phyloP scores from a whole-genome alignment of 495 filamentous ascomycete species.

The Trichoderma orchidacearum region DNA sequence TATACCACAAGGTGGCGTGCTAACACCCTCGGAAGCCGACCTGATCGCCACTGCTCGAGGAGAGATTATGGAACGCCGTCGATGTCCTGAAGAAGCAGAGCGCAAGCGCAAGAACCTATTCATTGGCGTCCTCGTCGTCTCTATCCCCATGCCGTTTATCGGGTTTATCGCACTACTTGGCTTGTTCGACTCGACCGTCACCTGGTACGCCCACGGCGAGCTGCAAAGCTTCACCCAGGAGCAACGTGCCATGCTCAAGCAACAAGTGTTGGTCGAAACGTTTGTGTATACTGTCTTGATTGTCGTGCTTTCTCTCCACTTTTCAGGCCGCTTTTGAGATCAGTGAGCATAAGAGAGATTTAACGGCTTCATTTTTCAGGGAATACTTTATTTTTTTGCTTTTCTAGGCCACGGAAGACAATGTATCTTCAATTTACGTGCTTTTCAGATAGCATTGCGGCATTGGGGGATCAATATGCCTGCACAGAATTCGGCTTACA shows the following conservation, averaged over 20 bases:
- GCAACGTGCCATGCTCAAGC: neutral
- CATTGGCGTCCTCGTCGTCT: neutral
- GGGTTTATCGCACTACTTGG: neutral
- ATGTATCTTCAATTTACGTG: too few species aligned
- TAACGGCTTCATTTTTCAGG: neutral
- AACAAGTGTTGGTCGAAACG: neutral
- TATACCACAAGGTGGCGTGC: neutral
- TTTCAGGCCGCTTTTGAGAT: neutral
- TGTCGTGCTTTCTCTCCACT: neutral
- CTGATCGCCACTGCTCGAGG: neutral
- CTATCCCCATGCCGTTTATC: neutral
- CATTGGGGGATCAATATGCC: neutral
- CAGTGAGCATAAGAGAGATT: neutral
- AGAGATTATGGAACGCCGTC: neutral
- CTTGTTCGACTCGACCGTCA: neutral
- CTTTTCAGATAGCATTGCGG: neutral
- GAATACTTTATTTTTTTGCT: neutral
- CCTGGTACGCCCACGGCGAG: slow-evolving; percentile 1
- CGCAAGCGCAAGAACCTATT: neutral
- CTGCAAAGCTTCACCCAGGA: neutral
- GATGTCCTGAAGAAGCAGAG: neutral
- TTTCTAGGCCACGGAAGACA: neutral
- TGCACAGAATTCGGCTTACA: neutral
- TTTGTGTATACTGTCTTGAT: neutral
- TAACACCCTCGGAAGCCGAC: neutral